Conservation (phyloP, 2,329 filamentous ascomycete genomes). For the Penicillium sp. region DNA sequence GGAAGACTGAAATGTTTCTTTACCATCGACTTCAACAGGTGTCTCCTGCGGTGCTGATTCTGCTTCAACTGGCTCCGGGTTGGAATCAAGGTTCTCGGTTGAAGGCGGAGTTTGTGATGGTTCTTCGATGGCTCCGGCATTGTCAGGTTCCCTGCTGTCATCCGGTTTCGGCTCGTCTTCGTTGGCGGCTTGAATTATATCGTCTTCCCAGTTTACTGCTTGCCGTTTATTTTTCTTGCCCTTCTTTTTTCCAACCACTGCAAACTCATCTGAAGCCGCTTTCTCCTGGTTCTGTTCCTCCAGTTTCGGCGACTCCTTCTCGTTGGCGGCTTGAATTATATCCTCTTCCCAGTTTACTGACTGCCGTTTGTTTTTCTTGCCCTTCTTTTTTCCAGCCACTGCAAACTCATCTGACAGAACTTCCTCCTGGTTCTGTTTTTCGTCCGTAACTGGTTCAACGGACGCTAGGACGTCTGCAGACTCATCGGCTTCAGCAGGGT, state of each 20-base stretch:
- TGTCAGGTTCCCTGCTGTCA: not conserved
- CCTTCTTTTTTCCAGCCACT: slow-evolving; percentile 42
- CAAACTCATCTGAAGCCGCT: slow-evolving; percentile 14
- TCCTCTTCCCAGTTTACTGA: slow-evolving; percentile 27
- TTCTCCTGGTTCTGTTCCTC: slow-evolving; percentile 15
- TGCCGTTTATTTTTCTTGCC: slow-evolving; percentile 45
- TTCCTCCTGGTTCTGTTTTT: slow-evolving; percentile 15
- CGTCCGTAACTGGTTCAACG: slow-evolving; percentile 13
- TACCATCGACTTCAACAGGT: slow-evolving; percentile 42
- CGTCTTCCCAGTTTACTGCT: slow-evolving; percentile 26
- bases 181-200: slow-evolving; percentile 13
- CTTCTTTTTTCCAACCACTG: slow-evolving; percentile 40
- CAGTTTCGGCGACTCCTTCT: no score
- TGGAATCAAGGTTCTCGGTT: slow-evolving; percentile 19
- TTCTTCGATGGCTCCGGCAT: not conserved
- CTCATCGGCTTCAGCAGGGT: slow-evolving; percentile 13
- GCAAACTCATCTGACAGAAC: slow-evolving; percentile 16
- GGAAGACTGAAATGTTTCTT: slow-evolving; percentile 41
- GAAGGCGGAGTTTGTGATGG: slow-evolving; percentile 15
- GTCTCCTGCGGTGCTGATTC: slow-evolving; percentile 22
- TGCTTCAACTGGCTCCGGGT: slow-evolving; percentile 20
- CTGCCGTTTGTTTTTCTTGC: slow-evolving; percentile 44
- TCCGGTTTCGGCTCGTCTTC: slow-evolving; percentile 16
- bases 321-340: slow-evolving; percentile 12
- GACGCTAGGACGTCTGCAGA: not conserved